phyloP scores from a whole-genome alignment of 441 rosid species.

The Corymbia calophylla region DNA sequence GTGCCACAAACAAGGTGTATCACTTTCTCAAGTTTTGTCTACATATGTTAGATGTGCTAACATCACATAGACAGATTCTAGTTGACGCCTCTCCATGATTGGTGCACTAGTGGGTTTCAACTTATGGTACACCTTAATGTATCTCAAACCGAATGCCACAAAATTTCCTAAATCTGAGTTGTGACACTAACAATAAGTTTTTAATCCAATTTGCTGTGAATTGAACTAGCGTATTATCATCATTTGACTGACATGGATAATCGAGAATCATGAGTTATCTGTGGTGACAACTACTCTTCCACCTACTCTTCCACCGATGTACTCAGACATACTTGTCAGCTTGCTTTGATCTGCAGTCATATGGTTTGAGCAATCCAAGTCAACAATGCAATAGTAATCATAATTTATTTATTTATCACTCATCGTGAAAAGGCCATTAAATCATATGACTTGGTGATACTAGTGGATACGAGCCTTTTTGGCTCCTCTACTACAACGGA shows the following conservation, averaged over 20 bases:
- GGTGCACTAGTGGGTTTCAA: neutral
- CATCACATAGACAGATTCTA: neutral
- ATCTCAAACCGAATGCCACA: neutral
- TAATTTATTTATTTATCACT: neutral
- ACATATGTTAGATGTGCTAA: neutral
- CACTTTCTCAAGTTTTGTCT: neutral
- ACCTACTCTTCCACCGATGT: neutral
- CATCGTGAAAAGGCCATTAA: neutral
- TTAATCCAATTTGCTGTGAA: neutral
- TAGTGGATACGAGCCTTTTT: neutral
- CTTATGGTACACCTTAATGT: neutral
- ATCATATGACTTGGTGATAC: neutral
- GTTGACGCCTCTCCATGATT: neutral
- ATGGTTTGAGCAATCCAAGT: neutral
- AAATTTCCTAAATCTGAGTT: neutral
- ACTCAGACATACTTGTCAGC: neutral
- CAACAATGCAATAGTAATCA: neutral
- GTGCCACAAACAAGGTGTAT: neutral
- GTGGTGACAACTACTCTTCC: neutral
- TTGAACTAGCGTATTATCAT: neutral
- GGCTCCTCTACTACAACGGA: neutral
- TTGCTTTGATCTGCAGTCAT: neutral
- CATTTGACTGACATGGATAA: neutral
- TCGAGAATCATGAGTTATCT: neutral
- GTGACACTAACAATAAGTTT: neutral